A percentile compares a stretch with the other conserved stretches of the same genome.
Evolutionary conservation across 2,329 filamentous ascomycete species (phyloP).

Genomic region (Stylonectria norvegica): DNA sequence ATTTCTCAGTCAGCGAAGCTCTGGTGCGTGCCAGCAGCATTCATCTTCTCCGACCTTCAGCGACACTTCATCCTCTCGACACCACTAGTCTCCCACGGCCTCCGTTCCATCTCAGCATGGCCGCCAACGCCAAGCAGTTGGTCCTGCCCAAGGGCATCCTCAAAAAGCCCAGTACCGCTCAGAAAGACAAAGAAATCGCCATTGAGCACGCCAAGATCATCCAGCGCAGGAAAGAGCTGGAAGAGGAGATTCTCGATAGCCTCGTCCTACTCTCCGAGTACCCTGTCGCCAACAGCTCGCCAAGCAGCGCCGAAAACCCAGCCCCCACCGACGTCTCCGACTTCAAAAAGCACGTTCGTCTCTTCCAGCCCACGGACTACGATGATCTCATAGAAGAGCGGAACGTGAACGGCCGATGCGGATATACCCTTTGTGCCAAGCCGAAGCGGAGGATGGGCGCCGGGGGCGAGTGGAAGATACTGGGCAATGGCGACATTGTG

Average conservation of each 20-base stretch:
- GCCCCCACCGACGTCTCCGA: conserved; percentile 56
- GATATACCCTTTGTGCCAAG: conserved; percentile 74
- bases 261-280: conserved; percentile 68
- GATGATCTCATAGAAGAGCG: conserved; percentile 86
- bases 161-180: conserved; percentile 48
- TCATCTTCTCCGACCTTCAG: too few species aligned
- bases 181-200: conserved; percentile 52
- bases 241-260: conserved; percentile 67
- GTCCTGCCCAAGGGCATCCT: conserved; percentile 56
- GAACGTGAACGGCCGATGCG: conserved; percentile 77
- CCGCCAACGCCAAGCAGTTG: conserved; percentile 29
- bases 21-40: too few species aligned
- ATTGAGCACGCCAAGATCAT: conserved; percentile 79
- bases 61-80: too few species aligned
- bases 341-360: conserved; percentile 64
- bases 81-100: too few species aligned
- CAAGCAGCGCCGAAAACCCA: conserved; percentile 43
- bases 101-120: too few species aligned
- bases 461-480: conserved; percentile 65
- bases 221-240: conserved; percentile 75
- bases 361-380: conserved; percentile 86
- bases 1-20: too few species aligned
- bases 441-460: conserved; percentile 55
- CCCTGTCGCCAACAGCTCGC: conserved; percentile 37
- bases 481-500: conserved; percentile 60